Percentiles rank a stretch among this genome's conserved stretches.
Conservation (phyloP, 345 rosid species). For the Citrus unshiu region DNA sequence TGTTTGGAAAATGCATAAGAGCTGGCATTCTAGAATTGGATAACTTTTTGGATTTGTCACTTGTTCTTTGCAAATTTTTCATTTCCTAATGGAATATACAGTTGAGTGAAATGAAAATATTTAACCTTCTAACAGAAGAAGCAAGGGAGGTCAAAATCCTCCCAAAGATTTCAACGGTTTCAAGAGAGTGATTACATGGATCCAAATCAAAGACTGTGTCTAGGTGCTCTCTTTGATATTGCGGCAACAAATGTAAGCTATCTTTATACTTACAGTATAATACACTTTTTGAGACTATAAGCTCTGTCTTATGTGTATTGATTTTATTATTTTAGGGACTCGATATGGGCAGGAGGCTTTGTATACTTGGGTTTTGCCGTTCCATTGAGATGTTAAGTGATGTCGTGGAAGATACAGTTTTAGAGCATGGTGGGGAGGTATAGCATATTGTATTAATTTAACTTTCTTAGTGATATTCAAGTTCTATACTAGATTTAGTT, state of each 20-base stretch:
- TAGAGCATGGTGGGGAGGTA: conserved; percentile 97
- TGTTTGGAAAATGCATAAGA: background rate
- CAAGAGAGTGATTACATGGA: conserved; percentile 92
- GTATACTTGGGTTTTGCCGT: conserved; percentile 93
- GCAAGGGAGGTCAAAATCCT: conserved; percentile 41
- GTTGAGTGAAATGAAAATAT: background rate
- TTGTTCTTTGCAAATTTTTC: background rate
- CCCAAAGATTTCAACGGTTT: conserved; percentile 53
- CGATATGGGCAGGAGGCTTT: conserved; percentile 87
- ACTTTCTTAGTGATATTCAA: background rate
- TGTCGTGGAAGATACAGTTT: conserved; percentile 86
- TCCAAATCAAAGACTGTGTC: conserved; percentile 74
- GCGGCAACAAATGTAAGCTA: conserved; percentile 84
- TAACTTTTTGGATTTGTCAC: background rate
- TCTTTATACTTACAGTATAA: background rate
- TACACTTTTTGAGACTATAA: background rate
- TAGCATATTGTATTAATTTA: conserved; percentile 1
- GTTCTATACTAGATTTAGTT: background rate
- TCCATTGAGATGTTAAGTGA: conserved; percentile 97
- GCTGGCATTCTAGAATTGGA: background rate
- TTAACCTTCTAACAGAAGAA: conserved; percentile 42
- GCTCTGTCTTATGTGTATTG: conserved; percentile 3
- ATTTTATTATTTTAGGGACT: conserved; percentile 59
- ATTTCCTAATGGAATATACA: background rate
- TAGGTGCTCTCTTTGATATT: conserved; percentile 86